A percentile compares a stretch with the other conserved stretches of the same genome.
These are phyloP conservation scores for Phytophthora sp. DNA, from an alignment of 352 stramenopile genomes.

Conservation along the genomic window DNA sequence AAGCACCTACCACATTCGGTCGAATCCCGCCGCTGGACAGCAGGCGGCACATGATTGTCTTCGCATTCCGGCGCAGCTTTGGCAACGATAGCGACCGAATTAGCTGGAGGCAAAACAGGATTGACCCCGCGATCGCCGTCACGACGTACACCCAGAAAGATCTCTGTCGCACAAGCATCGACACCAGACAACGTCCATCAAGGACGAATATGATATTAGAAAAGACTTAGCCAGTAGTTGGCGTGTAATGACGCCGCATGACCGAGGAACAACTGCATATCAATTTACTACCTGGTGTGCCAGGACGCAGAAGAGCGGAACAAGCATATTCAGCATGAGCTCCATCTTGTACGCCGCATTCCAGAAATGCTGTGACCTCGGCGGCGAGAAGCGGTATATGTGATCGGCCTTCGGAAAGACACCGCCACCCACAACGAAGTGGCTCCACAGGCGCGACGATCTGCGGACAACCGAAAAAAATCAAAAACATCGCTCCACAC, in stretches of 20 bases:
- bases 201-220: slow-evolving; percentile 25
- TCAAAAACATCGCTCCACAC: not conserved
- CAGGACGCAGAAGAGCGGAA: slow-evolving; percentile 80
- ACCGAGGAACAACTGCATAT: slow-evolving; percentile 7
- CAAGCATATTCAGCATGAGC: slow-evolving; percentile 73
- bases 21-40: slow-evolving; percentile 66
- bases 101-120: slow-evolving; percentile 67
- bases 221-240: slow-evolving; percentile 6
- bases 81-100: slow-evolving; percentile 78
- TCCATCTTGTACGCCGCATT: slow-evolving; percentile 85
- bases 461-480: slow-evolving; percentile 28
- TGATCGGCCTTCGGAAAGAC: slow-evolving; percentile 79
- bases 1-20: slow-evolving; percentile 50
- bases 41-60: slow-evolving; percentile 77
- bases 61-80: slow-evolving; percentile 69
- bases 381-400: slow-evolving; percentile 79
- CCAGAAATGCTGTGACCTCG: slow-evolving; percentile 78
- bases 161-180: slow-evolving; percentile 36
- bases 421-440: slow-evolving; percentile 72
- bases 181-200: slow-evolving; percentile 2
- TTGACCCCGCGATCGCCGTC: slow-evolving; percentile 60
- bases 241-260: too few species aligned
- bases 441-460: slow-evolving; percentile 77
- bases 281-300: slow-evolving; percentile 72
- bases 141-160: slow-evolving; percentile 83